These are phyloP conservation scores for Rhizophora apiculata DNA, from an alignment of 345 rosid genomes.

Conservation along the genomic window DNA sequence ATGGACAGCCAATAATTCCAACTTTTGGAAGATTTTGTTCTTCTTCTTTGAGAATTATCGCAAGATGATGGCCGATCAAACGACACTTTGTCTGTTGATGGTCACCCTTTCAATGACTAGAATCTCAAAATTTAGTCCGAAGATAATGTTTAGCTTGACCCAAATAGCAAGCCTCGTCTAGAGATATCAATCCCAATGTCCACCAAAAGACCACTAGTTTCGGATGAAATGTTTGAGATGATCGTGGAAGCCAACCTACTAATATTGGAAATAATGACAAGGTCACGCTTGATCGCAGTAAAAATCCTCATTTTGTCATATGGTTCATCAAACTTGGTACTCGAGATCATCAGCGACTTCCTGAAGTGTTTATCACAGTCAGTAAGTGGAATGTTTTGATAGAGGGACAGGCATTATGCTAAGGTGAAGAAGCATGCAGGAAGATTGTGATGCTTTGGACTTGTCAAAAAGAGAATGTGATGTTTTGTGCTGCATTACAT, in stretches of 20 bases:
- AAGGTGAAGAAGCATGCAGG: conserved; percentile 14
- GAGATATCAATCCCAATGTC: too few relatives aligned
- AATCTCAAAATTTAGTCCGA: background rate
- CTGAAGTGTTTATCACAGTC: background rate
- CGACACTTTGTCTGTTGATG: background rate
- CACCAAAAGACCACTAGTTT: too few relatives aligned
- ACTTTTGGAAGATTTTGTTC: conserved; percentile 9
- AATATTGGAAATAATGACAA: background rate
- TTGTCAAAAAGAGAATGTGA: background rate
- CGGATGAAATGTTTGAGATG: too few relatives aligned
- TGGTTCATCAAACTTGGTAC: too few relatives aligned
- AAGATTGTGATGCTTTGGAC: too few relatives aligned
- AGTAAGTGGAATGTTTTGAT: background rate
- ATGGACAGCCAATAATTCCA: background rate
- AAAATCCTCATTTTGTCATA: too few relatives aligned
- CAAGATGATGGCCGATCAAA: conserved; percentile 1
- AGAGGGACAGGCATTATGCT: background rate
- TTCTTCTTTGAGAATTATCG: conserved; percentile 10
- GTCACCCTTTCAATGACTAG: conserved; percentile 2
- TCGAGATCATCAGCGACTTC: too few relatives aligned
- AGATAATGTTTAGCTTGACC: conserved; percentile 17
- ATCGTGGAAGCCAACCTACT: too few relatives aligned
- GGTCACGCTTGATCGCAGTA: background rate
- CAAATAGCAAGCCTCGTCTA: conserved; percentile 17
- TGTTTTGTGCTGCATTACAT: background rate